These are phyloP conservation scores for Arachnomyces sp. DNA, from an alignment of 2,329 filamentous ascomycete genomes.

Conservation along the genomic window DNA sequence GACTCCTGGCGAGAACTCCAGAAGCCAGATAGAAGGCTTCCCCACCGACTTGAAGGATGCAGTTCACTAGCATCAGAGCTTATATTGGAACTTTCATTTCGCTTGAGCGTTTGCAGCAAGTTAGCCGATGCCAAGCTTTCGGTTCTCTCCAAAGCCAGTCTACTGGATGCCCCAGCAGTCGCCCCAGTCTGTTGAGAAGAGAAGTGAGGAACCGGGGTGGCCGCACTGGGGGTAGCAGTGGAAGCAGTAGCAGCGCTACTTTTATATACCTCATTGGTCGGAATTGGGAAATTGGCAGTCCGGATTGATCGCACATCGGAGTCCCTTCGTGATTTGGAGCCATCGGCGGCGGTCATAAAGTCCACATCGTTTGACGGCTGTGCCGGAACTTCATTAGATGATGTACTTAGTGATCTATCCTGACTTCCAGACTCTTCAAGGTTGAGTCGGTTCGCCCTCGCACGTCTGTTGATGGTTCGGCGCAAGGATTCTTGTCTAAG, in stretches of 20 bases:
- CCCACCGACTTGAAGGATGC: conserved; percentile 44
- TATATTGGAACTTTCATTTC: conserved; percentile 43
- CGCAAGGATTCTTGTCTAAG: conserved; percentile 47
- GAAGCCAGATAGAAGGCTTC: conserved; percentile 47
- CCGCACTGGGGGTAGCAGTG: conserved; percentile 42
- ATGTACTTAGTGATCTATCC: conserved; percentile 36
- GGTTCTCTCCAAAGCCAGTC: conserved; percentile 19
- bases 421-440: conserved; percentile 26
- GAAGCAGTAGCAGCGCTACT: conserved; percentile 45
- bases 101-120: conserved; percentile 45
- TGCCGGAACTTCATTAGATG: conserved; percentile 35
- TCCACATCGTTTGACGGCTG: conserved; percentile 28
- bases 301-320: conserved; percentile 38
- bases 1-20: conserved; percentile 46
- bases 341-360: conserved; percentile 15
- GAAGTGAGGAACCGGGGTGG: conserved; percentile 48
- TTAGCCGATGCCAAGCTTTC: conserved; percentile 47
- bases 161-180: conserved; percentile 19
- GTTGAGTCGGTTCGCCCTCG: conserved; percentile 38
- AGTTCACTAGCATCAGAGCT: conserved; percentile 40
- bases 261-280: conserved; percentile 36
- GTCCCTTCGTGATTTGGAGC: conserved; percentile 25
- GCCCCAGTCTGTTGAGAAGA: conserved; percentile 30
- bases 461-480: conserved; percentile 45
- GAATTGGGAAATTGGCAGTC: conserved; percentile 37